Conservation (phyloP, 192 early-diverging fungal species). For the Mortierella alpina region DNA sequence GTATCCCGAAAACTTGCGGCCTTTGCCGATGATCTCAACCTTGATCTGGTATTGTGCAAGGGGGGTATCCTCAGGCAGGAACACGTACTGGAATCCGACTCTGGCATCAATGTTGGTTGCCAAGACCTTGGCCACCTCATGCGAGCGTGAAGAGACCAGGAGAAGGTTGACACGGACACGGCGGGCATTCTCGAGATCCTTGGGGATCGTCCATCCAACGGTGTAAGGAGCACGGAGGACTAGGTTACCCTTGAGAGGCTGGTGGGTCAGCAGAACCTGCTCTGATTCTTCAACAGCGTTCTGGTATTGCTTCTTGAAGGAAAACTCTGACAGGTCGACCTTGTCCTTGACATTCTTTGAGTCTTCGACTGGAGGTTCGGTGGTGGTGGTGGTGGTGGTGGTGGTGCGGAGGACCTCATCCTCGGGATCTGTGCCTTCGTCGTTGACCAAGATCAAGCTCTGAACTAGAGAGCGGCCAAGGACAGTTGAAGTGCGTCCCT, state of each 20-base stretch:
- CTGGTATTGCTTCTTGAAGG: conserved; percentile 14
- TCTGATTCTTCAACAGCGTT: conserved; percentile 27
- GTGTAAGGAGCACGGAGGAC: conserved; percentile 51
- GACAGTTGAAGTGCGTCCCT: conserved; percentile 45
- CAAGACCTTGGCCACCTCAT: conserved; percentile 16
- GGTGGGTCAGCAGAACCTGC: conserved; percentile 34
- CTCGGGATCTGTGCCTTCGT: conserved; percentile 29
- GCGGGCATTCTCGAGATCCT: conserved; percentile 34
- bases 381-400: not conserved
- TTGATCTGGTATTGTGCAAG: conserved; percentile 34
- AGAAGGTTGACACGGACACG: conserved; percentile 41
- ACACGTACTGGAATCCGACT: conserved; percentile 40
- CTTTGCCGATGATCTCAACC: conserved; percentile 52
- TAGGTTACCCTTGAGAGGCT: conserved; percentile 24
- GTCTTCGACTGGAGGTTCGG: not conserved
- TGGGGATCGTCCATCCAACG: conserved; percentile 50
- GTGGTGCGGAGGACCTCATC: conserved; percentile 1
- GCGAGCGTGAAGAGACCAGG: conserved; percentile 12
- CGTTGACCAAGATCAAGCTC: conserved; percentile 28
- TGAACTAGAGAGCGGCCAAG: conserved; percentile 39
- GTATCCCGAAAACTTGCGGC: conserved; percentile 51
- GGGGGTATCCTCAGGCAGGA: conserved; percentile 37
- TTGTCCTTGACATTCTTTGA: not conserved
- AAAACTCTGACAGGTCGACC: conserved; percentile 6
- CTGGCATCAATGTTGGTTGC: conserved; percentile 44